Evolutionary conservation across 306 rosid genomes (phyloP), one percentile per base, ranked within the genome.

Genomic region (Luffa acutangula): DNA sequence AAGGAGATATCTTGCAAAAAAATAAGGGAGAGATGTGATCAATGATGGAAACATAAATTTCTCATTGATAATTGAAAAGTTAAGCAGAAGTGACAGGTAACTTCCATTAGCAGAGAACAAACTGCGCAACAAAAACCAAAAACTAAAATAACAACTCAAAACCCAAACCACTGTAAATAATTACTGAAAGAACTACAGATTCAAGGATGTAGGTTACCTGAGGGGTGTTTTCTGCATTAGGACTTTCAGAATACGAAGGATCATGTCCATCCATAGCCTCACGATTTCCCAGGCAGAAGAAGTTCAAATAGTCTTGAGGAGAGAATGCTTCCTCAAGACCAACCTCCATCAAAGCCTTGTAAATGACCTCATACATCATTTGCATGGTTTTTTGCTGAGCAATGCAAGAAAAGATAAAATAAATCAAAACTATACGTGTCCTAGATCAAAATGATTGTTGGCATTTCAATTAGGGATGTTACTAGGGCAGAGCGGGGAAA

Each of bases 261-360:
- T 88, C 89, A 65, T 83, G 43, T 66, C 82, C 85, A 79, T 91
- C 91, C 42, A 81, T 1, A 56, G 87, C 87, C 87, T 95, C 99
- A 43, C 99, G 96, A 70, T 90, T 95, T 37, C 99, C 99, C 69
- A 95, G 97, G 81, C 99, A 95, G 88, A 90, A 95, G 82, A 95
- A 95, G 89, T 93, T 95, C 84, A 95, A 82, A 86, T 91, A 95
- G 84, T 95, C 99, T 83, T 91, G 96, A 12, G 98, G 99, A 80
- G 92, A 85, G 90, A 62, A 87, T 56, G 90, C 88, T 15, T 75
- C 88, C 75, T 93, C 97, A 59, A 95, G 97, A 80, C 98, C 98
- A 83, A 78, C 91, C 85, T 95, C 97, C 82, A 76, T 85, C 84
- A 95, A 88, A 34, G 97, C 97, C 87, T 90, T 91, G 86, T 91